phyloP scores from a whole-genome alignment of 2,329 filamentous ascomycete species.

The Ophiocordyceps unilateralis region DNA sequence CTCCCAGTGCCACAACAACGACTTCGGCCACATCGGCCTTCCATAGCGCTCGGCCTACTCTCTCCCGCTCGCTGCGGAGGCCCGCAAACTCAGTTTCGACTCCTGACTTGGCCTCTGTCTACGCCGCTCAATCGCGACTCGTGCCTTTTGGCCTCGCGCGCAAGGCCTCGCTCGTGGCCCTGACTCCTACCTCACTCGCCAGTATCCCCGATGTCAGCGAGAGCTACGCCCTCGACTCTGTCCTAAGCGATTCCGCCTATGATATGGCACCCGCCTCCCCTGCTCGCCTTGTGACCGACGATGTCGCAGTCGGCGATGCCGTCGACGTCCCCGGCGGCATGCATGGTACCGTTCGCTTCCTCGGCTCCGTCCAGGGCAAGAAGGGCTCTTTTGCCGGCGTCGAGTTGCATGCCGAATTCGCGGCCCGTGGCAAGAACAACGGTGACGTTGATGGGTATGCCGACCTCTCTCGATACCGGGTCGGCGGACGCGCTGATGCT shows the following conservation, averaged over 20 bases:
- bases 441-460: conserved; percentile 86
- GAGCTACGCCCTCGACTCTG: conserved; percentile 42
- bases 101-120: conserved; percentile 38
- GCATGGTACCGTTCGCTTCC: conserved; percentile 75
- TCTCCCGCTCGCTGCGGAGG: conserved; percentile 24
- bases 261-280: conserved; percentile 37
- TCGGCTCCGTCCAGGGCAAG: conserved; percentile 76
- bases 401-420: conserved; percentile 69
- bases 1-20: conserved; percentile 7
- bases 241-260: conserved; percentile 18
- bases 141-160: conserved; percentile 35
- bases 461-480: not conserved
- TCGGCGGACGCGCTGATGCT: not conserved
- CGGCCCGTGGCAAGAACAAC: conserved; percentile 77
- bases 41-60: conserved; percentile 5
- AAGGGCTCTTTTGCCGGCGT: conserved; percentile 85
- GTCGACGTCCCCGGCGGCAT: conserved; percentile 92
- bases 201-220: conserved; percentile 49
- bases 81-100: conserved; percentile 34
- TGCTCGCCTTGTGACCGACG: conserved; percentile 27
- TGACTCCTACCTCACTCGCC: conserved; percentile 46
- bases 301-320: conserved; percentile 57
- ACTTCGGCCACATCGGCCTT: conserved; percentile 1
- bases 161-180: conserved; percentile 54
- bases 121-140: conserved; percentile 30